Evolutionary conservation across 1,284 basidiomycete species (phyloP), one percentile per base, ranked within the genome.

Genomic region (Apiotrichum porosum): DNA sequence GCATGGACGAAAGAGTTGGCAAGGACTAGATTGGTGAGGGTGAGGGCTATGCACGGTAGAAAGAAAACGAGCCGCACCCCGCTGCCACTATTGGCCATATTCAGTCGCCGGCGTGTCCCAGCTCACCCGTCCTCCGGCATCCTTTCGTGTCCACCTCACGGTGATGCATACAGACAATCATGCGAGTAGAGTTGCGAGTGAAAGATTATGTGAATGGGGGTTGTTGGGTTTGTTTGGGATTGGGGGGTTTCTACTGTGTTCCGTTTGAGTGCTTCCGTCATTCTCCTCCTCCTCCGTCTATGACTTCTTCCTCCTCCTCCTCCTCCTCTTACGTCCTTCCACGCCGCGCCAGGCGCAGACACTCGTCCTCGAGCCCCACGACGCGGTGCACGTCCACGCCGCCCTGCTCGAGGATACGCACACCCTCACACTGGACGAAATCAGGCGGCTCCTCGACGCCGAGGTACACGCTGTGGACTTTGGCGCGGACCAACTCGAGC

Each of bases 391-490:
- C 84, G 37, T 86, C 77, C 4, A 94, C 80, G 1, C 87, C 87
- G 4, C 83, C 84, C 31, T 85, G 79, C 60, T 78, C 79, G 54
- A 99, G 71, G 58, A 83, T 83, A 56, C 78, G 78, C 14, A 88
- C 85, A 4, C 94, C 93, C 66, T 94, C 85, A 65, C 94, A 97
- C 18, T 83, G 78, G 9, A 98, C 94, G 71, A 97, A 99, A 72
- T 98, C 95, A 45, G 83, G 83, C 6, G 95, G 95, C 71, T 99
- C 95, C 45, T 83, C 80, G 3, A 88, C 91, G 9, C 94, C 95
- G 47, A 97, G 86, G 64, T 86, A 84, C 54, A 95, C 93, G 12
- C 83, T 78, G 42, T 75, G 79, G 40, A 97, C 78, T 41, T 79
- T 76, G 2, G 85, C 83, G 13, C 77, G 76, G 34, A 97, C 82